These are phyloP conservation scores for Xanthoceras sorbifolium DNA, from an alignment of 345 rosid species.

Conservation along the genomic window DNA sequence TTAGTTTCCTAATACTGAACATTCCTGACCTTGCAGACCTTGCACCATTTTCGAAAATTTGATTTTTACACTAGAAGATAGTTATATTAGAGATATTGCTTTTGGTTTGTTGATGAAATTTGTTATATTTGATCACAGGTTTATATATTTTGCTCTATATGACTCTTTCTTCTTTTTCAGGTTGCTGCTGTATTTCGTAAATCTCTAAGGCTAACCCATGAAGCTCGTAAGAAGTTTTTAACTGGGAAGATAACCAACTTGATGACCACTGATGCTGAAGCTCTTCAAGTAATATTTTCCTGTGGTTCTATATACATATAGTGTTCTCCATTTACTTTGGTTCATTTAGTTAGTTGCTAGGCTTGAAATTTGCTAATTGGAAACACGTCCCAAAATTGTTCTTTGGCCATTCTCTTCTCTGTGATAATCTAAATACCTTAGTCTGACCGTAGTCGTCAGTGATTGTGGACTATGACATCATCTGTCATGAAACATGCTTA, in stretches of 20 bases:
- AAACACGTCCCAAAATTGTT: background rate
- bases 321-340: slow-evolving; percentile 5
- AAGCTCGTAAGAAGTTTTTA: slow-evolving; percentile 74
- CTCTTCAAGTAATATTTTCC: slow-evolving; percentile 68
- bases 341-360: background rate
- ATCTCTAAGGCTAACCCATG: slow-evolving; percentile 82
- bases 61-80: background rate
- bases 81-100: background rate
- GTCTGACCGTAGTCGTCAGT: background rate
- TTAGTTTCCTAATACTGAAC: background rate
- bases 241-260: slow-evolving; percentile 92
- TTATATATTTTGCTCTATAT: background rate
- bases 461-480: background rate
- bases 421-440: background rate
- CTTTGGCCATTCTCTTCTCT: background rate
- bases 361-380: background rate
- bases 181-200: slow-evolving; percentile 94
- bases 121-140: background rate
- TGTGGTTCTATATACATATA: slow-evolving; percentile 5
- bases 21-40: background rate
- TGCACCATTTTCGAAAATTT: background rate
- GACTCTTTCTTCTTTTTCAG: slow-evolving; percentile 38
- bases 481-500: background rate
- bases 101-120: slow-evolving; percentile 5
- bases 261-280: slow-evolving; percentile 92